Evolutionary conservation across 495 filamentous ascomycete genomes (phyloP).

Genomic region (Cercophora newfieldiana): DNA sequence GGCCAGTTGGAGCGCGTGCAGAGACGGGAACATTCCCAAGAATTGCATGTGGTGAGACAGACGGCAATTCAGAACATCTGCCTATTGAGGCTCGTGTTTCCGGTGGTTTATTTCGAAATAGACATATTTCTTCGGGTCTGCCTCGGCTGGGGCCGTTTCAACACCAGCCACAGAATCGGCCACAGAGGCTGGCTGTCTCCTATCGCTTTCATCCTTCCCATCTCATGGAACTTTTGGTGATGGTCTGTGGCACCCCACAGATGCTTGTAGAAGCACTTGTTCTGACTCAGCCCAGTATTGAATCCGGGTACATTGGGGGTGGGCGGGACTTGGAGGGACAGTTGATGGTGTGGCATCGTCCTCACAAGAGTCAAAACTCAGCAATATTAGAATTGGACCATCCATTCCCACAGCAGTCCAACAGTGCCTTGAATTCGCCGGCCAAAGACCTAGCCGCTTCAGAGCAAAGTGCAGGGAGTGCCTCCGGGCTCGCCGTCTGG

Average conservation of each 20-base stretch:
- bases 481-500: not conserved
- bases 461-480: not conserved
- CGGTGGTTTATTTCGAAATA: not conserved
- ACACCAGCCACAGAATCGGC: not conserved
- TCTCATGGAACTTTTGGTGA: not conserved
- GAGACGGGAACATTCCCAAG: not conserved
- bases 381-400: not conserved
- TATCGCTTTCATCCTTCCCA: not conserved
- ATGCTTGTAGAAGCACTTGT: not conserved
- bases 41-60: not conserved
- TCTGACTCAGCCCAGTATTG: not conserved
- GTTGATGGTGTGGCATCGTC: not conserved
- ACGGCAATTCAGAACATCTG: constrained; percentile 1
- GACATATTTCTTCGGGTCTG: constrained; percentile 3
- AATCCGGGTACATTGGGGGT: not conserved
- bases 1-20: not conserved
- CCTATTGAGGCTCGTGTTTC: not conserved
- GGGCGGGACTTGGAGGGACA: constrained; percentile 2
- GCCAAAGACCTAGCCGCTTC: not conserved
- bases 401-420: not conserved
- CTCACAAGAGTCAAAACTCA: not conserved
- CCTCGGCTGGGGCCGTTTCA: not conserved
- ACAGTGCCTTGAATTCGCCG: not conserved
- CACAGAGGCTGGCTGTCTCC: too few species aligned
- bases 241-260: not conserved